Base-by-base conservation (phyloP, 2,329 filamentous ascomycete genomes). In the Stachybotrys echinatus region DNA sequence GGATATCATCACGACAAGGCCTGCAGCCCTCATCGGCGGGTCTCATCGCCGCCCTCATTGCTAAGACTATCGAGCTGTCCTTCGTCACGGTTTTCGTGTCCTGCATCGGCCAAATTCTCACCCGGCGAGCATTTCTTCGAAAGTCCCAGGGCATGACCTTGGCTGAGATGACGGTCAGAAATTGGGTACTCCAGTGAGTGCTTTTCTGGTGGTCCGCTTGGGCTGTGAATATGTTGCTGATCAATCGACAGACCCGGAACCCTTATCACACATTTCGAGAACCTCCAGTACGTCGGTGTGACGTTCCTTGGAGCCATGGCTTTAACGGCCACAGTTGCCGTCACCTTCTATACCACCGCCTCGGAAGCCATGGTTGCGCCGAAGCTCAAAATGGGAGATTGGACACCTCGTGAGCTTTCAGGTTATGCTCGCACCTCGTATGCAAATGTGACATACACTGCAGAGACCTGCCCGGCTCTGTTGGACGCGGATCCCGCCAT, bases 21-120 rank as follows among this genome's bases (percentile, higher is more conserved):
- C 58, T 92, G 17, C 71, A 72, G 0, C 83, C 84, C 0, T 77
- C 83, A 0, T 85, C 81, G 2, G 88, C 88, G 0, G 84, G 81
- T 1, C 67, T 88, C 2, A 60, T 92, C 1, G 83, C 81, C n/a
- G 79, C 87, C 0, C 66, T 89, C 3, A 70, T 89, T 34, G 86
- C 88, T 7, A 92, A 92, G 66, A 80, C 85, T 0, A 88, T 92
- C 45, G 89, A 92, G 66, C 62, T 92, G 55, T 83, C 85, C 0
- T 92, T 91, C 59, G 87, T 89, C 4, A 89, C 88, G 0, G 83
- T 89, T 0, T 88, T 89, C 52, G 85, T 92, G 2, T 79, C 85
- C 0, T 88, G 88, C 49, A 63, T 92, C 0, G 89, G 89, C 0
- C 89, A 94, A 62, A 79, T 87, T 0, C 68, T 92, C 17, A 89